Base-by-base conservation (phyloP, 352 stramenopile species). In the Globisporangium okanoganense region DNA sequence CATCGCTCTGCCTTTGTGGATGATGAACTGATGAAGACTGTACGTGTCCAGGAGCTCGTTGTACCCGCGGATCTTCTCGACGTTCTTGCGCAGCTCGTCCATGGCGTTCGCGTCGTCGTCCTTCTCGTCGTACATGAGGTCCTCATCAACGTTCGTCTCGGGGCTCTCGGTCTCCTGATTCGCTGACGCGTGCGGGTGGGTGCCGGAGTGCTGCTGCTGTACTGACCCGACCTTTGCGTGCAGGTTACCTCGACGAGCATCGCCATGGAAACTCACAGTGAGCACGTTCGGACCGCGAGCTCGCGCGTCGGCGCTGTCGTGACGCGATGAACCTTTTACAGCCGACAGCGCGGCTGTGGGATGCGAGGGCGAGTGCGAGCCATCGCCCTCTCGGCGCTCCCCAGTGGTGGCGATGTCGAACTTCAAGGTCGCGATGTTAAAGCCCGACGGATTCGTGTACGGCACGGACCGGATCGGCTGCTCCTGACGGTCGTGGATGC, bases 21-120 rank as follows among this genome's bases (percentile, higher is more conserved):
- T 96, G 60, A 94, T 77, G 65, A 97, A 96, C 53, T 96, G 83
- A 49, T 97, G 86, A 18, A 96, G 66, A 25, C 79, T 90, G 70
- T 90, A 89, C 16, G 78, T 74, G 65, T 92, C 85, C 41, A 92
- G 60, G 16, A 92, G 75, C 44, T 91, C 80, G 51, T 89, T 91
- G 75, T 92, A 94, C 20, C 80, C 80, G 43, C 82, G 80, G 43
- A 92, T 84, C 62, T 92, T 91, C 20, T 87, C 82, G 5, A 94
- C 78, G 44, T 90, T 94, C 20, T 71, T 68, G 16, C 82, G 77
- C 47, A 92, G 53, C 35, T 91, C 78, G 43, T 92, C 76, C 72
- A 87, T 88, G n/a, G 65, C 67, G 45, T 64, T 78, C 20, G 55
- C 51, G 3, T 72, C 69, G 24, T 66, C 58, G 20, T 68, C 58